These are phyloP conservation scores for Boletus bicolor DNA, from an alignment of 768 basidiomycete genomes.

Conservation along the genomic window DNA sequence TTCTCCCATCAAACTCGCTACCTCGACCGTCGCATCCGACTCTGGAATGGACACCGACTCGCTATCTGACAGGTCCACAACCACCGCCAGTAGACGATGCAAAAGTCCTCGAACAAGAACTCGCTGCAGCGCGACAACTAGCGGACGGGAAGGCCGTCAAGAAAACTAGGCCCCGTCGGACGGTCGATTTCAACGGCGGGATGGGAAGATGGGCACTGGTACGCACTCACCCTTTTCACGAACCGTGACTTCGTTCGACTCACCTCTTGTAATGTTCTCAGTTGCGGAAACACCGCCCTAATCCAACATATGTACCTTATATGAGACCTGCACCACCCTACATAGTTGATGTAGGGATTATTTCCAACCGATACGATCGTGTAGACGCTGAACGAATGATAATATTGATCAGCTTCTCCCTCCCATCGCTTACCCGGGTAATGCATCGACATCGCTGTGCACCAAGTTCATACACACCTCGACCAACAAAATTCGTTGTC, in stretches of 20 bases:
- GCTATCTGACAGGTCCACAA: slow-evolving; percentile 61
- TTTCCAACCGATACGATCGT: slow-evolving; percentile 12
- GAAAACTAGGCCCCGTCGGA: slow-evolving; percentile 89
- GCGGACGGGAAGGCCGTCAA: slow-evolving; percentile 82
- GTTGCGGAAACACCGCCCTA: slow-evolving; percentile 77
- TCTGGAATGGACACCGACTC: slow-evolving; percentile 74
- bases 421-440: slow-evolving; percentile 86
- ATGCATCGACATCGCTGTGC: slow-evolving; percentile 90
- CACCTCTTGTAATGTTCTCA: slow-evolving; percentile 26
- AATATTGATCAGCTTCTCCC: slow-evolving; percentile 71
- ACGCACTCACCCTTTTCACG: slow-evolving; percentile 25
- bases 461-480: slow-evolving; percentile 98
- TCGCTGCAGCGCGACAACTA: slow-evolving; percentile 66
- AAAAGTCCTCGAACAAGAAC: slow-evolving; percentile 72
- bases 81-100: slow-evolving; percentile 80
- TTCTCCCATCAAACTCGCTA: slow-evolving; percentile 47
- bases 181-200: slow-evolving; percentile 92
- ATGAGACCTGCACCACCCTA: slow-evolving; percentile 85
- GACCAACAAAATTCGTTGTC: slow-evolving; percentile 97
- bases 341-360: slow-evolving; percentile 74
- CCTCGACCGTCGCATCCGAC: slow-evolving; percentile 38
- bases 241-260: neutral
- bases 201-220: slow-evolving; percentile 86
- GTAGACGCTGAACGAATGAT: slow-evolving; percentile 27
- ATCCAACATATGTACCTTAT: slow-evolving; percentile 68